phyloP scores from a whole-genome alignment of 371 early-diverging fungal genomes.

The Capniomyces stellatus region DNA sequence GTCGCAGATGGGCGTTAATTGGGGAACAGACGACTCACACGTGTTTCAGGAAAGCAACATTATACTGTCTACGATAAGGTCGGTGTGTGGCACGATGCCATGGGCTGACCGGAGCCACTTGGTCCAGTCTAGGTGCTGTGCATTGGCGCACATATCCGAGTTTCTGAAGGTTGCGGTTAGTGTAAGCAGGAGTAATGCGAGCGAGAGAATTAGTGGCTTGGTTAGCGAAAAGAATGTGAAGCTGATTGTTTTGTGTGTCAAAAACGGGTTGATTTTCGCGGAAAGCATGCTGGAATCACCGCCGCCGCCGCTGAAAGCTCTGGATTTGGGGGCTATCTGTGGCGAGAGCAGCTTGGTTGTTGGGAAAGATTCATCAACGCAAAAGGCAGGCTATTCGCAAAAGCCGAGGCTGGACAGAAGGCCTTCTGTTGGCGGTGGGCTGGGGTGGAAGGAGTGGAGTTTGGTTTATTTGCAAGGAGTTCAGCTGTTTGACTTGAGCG shows the following conservation, averaged over 20 bases:
- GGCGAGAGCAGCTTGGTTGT: neutral
- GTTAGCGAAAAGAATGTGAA: conserved; percentile 6
- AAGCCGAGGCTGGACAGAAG: neutral
- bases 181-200: neutral
- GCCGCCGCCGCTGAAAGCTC: conserved; percentile 1
- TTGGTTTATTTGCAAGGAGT: neutral
- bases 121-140: conserved; percentile 14
- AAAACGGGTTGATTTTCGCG: conserved; percentile 11
- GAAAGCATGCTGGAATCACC: conserved; percentile 23
- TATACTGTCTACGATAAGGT: neutral
- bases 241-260: conserved; percentile 9
- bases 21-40: neutral
- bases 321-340: neutral
- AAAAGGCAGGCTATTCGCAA: neutral
- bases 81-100: conserved; percentile 12
- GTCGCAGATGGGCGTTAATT: neutral
- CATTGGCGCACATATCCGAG: conserved; percentile 10
- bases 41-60: neutral
- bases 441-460: conserved; percentile 3
- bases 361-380: neutral
- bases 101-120: conserved; percentile 12
- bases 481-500: neutral
- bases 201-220: neutral
- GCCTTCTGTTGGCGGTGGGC: neutral
- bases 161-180: conserved; percentile 1